phyloP scores from a whole-genome alignment of 108 stramenopile species.

The Nannochloropsis oceanica region DNA sequence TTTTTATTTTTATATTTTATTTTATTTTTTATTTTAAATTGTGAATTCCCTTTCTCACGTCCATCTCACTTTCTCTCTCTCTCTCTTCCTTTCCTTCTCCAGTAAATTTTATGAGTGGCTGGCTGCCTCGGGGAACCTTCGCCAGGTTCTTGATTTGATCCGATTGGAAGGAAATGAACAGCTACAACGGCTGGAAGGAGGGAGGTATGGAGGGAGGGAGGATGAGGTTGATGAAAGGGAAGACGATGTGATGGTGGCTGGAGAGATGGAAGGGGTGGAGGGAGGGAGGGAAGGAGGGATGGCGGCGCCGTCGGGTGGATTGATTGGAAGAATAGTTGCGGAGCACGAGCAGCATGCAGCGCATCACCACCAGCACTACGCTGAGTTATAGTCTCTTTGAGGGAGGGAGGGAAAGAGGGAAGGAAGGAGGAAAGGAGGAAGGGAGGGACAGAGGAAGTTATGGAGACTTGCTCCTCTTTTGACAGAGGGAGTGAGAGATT shows the following conservation, averaged over 20 bases:
- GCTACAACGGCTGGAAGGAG: background rate
- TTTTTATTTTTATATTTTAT: conserved; percentile 17
- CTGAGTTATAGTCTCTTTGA: too few relatives aligned
- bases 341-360: too few relatives aligned
- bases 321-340: too few relatives aligned
- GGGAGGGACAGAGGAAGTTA: too few relatives aligned
- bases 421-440: too few relatives aligned
- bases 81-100: background rate
- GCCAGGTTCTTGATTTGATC: conserved; percentile 76
- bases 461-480: too few relatives aligned
- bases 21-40: too few relatives aligned
- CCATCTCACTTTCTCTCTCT: background rate
- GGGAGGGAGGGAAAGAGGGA: too few relatives aligned
- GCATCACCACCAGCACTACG: too few relatives aligned
- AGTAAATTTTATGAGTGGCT: conserved; percentile 64
- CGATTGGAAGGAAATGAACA: conserved; percentile 29
- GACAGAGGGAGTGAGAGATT: too few relatives aligned
- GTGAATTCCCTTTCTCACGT: background rate
- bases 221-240: background rate
- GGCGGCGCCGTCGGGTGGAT: background rate
- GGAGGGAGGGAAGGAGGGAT: background rate
- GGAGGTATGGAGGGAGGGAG: background rate
- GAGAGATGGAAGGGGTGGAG: background rate
- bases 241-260: background rate
- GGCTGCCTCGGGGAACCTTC: conserved; percentile 68